Evolutionary conservation across 2,329 filamentous ascomycete species (phyloP).

Genomic region (Clonostachys solani): DNA sequence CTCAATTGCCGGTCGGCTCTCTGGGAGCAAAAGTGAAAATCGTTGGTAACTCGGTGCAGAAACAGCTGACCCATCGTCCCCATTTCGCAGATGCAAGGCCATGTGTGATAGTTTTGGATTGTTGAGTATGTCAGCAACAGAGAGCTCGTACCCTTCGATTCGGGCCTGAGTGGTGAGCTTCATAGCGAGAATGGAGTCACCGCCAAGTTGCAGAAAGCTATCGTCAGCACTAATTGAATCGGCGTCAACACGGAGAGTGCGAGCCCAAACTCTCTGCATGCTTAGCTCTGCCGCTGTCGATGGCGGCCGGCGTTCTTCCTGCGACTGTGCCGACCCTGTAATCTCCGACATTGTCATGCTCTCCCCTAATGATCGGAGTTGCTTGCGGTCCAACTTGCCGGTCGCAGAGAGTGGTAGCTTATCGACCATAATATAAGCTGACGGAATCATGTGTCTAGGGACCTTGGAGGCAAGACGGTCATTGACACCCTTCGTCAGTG

Average conservation of each 20-base stretch:
- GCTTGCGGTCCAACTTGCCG: neutral
- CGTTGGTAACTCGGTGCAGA: neutral
- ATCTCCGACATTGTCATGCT: too few species aligned
- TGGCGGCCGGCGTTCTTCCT: neutral
- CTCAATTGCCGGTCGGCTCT: neutral
- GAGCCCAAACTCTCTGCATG: constrained; percentile 26
- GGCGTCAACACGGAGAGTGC: constrained; percentile 3
- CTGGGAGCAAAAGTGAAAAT: neutral
- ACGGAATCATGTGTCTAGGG: neutral
- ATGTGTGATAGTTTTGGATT: constrained; percentile 28
- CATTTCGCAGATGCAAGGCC: too few species aligned
- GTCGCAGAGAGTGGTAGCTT: neutral
- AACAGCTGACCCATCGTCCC: neutral
- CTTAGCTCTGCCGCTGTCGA: constrained; percentile 2
- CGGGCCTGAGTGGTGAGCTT: constrained; percentile 39
- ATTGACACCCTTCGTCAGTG: neutral
- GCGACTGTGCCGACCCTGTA: too few species aligned
- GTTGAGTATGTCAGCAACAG: constrained; percentile 38
- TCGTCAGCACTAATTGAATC: constrained; percentile 3
- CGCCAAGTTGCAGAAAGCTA: constrained; percentile 41
- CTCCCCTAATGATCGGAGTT: constrained; percentile 5
- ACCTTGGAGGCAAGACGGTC: neutral
- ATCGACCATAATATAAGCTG: neutral
- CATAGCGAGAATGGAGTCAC: constrained; percentile 48
- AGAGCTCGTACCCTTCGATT: constrained; percentile 27